A percentile compares a stretch with the other conserved stretches of the same genome.
Conservation (phyloP, 2,329 filamentous ascomycete species). For the Alternaria hordeiaustralica region DNA sequence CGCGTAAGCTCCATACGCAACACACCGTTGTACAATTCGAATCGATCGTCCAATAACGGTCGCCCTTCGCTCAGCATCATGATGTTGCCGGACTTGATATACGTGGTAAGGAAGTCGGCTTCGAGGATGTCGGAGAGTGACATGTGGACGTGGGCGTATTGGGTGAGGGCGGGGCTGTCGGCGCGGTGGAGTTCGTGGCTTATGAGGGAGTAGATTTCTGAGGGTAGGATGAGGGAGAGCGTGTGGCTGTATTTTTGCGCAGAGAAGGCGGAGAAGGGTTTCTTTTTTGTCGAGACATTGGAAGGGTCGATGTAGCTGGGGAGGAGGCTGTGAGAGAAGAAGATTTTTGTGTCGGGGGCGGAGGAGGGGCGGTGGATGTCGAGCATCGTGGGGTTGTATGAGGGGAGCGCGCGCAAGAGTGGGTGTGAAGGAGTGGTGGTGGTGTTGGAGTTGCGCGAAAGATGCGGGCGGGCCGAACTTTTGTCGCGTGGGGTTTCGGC, state of each 20-base stretch:
- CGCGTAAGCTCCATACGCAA: conserved; percentile 80
- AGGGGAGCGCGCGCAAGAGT: neutral
- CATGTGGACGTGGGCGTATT: conserved; percentile 75
- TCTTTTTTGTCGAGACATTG: conserved; percentile 63
- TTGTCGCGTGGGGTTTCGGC: conserved; percentile 7
- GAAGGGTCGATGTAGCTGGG: conserved; percentile 71
- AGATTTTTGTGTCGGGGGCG: conserved; percentile 67
- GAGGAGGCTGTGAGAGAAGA: conserved; percentile 73
- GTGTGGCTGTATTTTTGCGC: conserved; percentile 73
- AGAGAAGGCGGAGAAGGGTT: conserved; percentile 75
- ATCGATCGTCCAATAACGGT: conserved; percentile 72
- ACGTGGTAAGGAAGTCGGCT: conserved; percentile 79
- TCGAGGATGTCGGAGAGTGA: conserved; percentile 74
- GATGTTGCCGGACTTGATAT: conserved; percentile 82
- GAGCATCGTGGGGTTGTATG: conserved; percentile 31
- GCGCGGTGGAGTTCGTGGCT: conserved; percentile 59
- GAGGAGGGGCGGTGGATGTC: conserved; percentile 42
- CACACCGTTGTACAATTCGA: conserved; percentile 71
- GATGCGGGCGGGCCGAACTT: conserved; percentile 3
- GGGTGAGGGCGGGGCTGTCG: conserved; percentile 39
- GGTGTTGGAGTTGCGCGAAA: neutral
- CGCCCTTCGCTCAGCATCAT: conserved; percentile 84
- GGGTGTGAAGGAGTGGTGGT: neutral
- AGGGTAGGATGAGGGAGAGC: conserved; percentile 75
- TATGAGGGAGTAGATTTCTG: conserved; percentile 64